phyloP scores from a whole-genome alignment of 2,329 filamentous ascomycete species.

The Pezicula neosporulosa region DNA sequence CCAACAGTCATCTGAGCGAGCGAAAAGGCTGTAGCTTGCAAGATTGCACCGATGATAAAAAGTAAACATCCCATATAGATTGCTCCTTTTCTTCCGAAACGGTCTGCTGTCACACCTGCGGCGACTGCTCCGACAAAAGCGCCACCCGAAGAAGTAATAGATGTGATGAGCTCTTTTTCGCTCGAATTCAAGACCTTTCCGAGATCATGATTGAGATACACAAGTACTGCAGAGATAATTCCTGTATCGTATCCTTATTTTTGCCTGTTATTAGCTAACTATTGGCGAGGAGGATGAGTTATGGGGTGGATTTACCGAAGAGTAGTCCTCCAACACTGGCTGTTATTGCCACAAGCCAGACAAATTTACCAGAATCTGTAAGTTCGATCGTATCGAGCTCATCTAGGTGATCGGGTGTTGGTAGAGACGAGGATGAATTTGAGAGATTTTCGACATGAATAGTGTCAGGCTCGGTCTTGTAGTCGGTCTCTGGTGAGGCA shows the following conservation, averaged over 20 bases:
- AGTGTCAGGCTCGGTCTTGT: too few species aligned
- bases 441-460: conserved; percentile 3
- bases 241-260: conserved; percentile 41
- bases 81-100: conserved; percentile 34
- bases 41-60: conserved; percentile 34
- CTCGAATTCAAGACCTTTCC: conserved; percentile 33
- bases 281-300: conserved; percentile 9
- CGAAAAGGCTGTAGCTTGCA: conserved; percentile 32
- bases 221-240: conserved; percentile 40
- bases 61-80: conserved; percentile 38
- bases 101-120: conserved; percentile 33
- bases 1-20: conserved; percentile 42
- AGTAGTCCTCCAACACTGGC: conserved; percentile 62
- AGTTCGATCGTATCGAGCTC: conserved; percentile 32
- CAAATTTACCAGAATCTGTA: conserved; percentile 39
- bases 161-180: conserved; percentile 49
- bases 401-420: conserved; percentile 7
- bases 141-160: conserved; percentile 46
- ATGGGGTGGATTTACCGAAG: conserved; percentile 41
- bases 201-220: conserved; percentile 36
- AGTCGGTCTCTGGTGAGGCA: too few species aligned
- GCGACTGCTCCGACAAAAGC: conserved; percentile 40
- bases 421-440: conserved; percentile 21
- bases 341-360: conserved; percentile 58
- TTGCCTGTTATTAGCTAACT: too few species aligned